These are phyloP conservation scores for Cladosporium sphaerospermum DNA, from an alignment of 2,329 filamentous ascomycete species.

Conservation along the genomic window DNA sequence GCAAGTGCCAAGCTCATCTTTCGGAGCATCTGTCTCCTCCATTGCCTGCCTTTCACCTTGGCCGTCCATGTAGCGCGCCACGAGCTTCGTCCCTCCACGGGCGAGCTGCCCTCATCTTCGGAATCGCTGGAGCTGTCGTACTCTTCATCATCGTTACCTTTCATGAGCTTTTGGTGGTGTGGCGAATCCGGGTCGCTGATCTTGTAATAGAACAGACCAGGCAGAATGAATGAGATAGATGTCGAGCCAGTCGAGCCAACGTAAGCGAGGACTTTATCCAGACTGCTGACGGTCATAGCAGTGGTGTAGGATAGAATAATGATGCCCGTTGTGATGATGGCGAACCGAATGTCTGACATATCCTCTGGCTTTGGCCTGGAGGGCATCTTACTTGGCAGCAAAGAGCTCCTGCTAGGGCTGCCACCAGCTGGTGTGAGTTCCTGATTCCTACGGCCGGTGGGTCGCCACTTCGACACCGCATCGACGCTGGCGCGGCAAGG, in stretches of 20 bases:
- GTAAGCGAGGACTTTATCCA: slow-evolving; percentile 89
- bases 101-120: slow-evolving; percentile 36
- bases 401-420: slow-evolving; percentile 24
- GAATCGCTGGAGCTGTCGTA: slow-evolving; percentile 53
- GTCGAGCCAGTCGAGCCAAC: slow-evolving; percentile 93
- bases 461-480: slow-evolving; percentile 89
- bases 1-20: slow-evolving; percentile 68
- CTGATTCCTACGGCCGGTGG: slow-evolving; percentile 30
- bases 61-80: slow-evolving; percentile 44
- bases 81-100: slow-evolving; percentile 42
- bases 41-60: slow-evolving; percentile 45
- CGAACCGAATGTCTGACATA: slow-evolving; percentile 86
- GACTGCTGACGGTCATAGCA: slow-evolving; percentile 81
- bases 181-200: slow-evolving; percentile 85
- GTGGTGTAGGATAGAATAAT: slow-evolving; percentile 79
- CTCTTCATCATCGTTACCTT: slow-evolving; percentile 82
- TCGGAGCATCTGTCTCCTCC: slow-evolving; percentile 58
- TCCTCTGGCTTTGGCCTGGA: slow-evolving; percentile 34
- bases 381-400: slow-evolving; percentile 22
- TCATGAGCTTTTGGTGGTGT: slow-evolving; percentile 78
- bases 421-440: slow-evolving; percentile 25
- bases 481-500: slow-evolving; percentile 93
- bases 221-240: slow-evolving; percentile 93
- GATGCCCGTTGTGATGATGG: slow-evolving; percentile 78
- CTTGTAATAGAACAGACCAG: slow-evolving; percentile 96